phyloP scores from a whole-genome alignment of 371 early-diverging fungal species.

The Choanephora cucurbitarum region DNA sequence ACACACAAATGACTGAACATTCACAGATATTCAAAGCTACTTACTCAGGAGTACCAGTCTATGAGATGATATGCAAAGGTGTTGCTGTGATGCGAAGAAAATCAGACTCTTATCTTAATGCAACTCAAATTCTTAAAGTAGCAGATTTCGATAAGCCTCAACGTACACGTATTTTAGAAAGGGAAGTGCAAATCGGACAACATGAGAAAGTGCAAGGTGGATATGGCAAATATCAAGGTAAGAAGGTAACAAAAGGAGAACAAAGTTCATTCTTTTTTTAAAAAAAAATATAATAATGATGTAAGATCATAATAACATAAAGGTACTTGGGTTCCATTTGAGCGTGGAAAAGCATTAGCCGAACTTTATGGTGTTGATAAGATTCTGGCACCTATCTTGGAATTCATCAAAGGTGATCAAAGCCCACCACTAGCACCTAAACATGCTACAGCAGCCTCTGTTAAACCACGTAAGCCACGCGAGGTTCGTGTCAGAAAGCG shows the following conservation, averaged over 20 bases:
- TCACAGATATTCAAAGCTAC: conserved; percentile 59
- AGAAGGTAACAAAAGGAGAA: conserved; percentile 5
- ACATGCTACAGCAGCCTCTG: conserved; percentile 29
- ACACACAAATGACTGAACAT: conserved; percentile 17
- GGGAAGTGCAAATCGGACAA: conserved; percentile 73
- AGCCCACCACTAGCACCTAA: conserved; percentile 53
- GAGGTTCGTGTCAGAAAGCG: conserved; percentile 34
- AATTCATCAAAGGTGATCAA: conserved; percentile 33
- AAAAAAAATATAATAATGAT: no score
- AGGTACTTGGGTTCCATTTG: conserved; percentile 84
- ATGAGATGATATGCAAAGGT: conserved; percentile 79
- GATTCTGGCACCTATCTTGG: conserved; percentile 13
- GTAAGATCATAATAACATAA: conserved; percentile 11
- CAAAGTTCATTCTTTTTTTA: not conserved
- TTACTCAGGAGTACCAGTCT: conserved; percentile 89
- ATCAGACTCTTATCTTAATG: conserved; percentile 86
- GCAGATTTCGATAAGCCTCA: conserved; percentile 88
- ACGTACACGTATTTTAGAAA: conserved; percentile 87
- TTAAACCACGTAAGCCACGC: conserved; percentile 28
- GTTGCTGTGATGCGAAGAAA: conserved; percentile 89
- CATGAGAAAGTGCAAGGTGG: conserved; percentile 95
- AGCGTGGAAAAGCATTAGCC: conserved; percentile 74
- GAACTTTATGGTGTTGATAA: conserved; percentile 41
- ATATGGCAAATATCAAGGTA: conserved; percentile 95
- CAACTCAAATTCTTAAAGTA: conserved; percentile 93